Percentiles rank a stretch among this genome's conserved stretches.
Conservation (phyloP, 192 early-diverging fungal genomes). For the Funneliformis mosseae region DNA sequence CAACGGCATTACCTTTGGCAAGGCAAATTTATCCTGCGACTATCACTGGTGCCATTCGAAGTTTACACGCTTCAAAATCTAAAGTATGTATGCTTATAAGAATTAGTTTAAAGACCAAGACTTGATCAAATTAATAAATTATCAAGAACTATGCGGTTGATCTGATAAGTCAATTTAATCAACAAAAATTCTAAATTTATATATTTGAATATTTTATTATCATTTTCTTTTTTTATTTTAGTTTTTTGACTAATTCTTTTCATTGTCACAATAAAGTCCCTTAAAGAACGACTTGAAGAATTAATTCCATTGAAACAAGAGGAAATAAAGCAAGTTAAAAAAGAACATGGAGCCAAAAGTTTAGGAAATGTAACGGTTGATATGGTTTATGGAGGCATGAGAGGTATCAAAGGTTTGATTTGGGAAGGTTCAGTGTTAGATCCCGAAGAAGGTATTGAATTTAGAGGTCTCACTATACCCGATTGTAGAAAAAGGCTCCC, state of each 20-base stretch:
- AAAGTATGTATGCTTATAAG: not conserved
- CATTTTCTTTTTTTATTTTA: not conserved
- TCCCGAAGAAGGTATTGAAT: conserved; percentile 97
- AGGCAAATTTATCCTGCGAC: not conserved
- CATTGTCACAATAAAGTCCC: conserved; percentile 52
- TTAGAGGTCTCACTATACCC: conserved; percentile 94
- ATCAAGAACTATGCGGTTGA: too few relatives aligned
- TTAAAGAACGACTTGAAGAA: conserved; percentile 93
- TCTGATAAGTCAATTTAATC: too few relatives aligned
- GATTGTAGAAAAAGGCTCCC: conserved; percentile 95
- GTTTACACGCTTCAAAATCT: not conserved
- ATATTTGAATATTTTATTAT: not conserved
- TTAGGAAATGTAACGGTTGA: conserved; percentile 96
- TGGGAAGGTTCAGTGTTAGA: conserved; percentile 99
- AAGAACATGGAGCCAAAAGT: conserved; percentile 86
- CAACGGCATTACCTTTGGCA: not conserved
- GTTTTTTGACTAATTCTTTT: not conserved
- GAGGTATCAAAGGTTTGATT: conserved; percentile 98
- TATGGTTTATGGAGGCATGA: conserved; percentile 98
- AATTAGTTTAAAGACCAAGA: too few relatives aligned
- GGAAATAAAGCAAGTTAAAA: conserved; percentile 93
- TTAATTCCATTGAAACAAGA: conserved; percentile 94
- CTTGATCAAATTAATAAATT: too few relatives aligned
- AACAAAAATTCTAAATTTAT: not conserved
- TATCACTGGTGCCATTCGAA: not conserved